Percentiles rank a stretch among this genome's conserved stretches.
These are phyloP conservation scores for Salix viminalis DNA, from an alignment of 345 rosid species.

Conservation along the genomic window DNA sequence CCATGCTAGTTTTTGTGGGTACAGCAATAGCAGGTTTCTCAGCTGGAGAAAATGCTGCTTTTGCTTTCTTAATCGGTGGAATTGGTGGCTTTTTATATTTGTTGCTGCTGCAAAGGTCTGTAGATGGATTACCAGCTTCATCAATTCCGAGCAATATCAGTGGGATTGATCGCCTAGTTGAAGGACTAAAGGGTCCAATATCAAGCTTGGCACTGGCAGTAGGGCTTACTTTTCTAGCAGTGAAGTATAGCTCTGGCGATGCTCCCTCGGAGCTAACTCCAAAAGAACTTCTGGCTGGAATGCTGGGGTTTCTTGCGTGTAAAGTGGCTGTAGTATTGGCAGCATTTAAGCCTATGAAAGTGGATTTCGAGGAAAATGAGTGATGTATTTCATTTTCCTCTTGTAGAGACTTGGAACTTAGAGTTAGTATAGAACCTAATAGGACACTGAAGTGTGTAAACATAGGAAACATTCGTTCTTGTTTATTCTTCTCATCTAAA, in stretches of 20 bases:
- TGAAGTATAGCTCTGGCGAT: slow-evolving; percentile 40
- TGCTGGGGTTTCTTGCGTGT: slow-evolving; percentile 76
- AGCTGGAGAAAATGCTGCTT: slow-evolving; percentile 41
- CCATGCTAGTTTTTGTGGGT: slow-evolving; percentile 45
- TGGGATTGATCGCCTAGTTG: slow-evolving; percentile 1
- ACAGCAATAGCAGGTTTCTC: slow-evolving; percentile 40
- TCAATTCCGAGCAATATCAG: slow-evolving; percentile 30
- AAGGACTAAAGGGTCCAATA: slow-evolving; percentile 45
- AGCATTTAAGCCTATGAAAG: slow-evolving; percentile 57
- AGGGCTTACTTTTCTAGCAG: slow-evolving; percentile 39
- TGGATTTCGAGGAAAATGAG: slow-evolving; percentile 26
- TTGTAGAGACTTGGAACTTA: not conserved
- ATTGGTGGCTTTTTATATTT: slow-evolving; percentile 60
- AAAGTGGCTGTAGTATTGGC: slow-evolving; percentile 82
- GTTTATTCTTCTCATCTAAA: not conserved
- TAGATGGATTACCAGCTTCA: slow-evolving; percentile 55
- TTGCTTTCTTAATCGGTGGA: slow-evolving; percentile 75
- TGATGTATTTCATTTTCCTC: slow-evolving; percentile 8
- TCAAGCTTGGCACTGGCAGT: slow-evolving; percentile 41
- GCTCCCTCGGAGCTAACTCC: slow-evolving; percentile 38
- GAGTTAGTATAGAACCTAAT: not conserved
- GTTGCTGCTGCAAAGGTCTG: slow-evolving; percentile 66
- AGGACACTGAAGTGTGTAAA: not conserved
- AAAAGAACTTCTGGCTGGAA: slow-evolving; percentile 64
- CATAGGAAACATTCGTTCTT: not conserved